phyloP scores from a whole-genome alignment of 768 basidiomycete genomes.

The Rubroboletus pulcherrimus region DNA sequence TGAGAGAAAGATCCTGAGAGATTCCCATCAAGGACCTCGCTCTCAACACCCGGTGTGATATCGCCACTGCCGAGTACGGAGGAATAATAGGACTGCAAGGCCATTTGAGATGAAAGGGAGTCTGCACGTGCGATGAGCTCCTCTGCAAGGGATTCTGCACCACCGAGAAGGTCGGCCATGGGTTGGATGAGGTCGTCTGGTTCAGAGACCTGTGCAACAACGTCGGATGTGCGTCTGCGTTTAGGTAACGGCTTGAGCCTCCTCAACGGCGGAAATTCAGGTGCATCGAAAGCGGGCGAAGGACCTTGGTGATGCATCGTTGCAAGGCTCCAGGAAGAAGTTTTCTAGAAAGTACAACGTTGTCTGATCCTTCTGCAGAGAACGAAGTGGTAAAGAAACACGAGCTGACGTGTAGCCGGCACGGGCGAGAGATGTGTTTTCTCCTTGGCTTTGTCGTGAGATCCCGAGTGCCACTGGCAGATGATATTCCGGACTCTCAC shows the following conservation, averaged over 20 bases:
- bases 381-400: constrained; percentile 23
- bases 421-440: not conserved
- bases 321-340: constrained; percentile 4
- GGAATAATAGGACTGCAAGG: constrained; percentile 61
- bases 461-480: constrained; percentile 10
- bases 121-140: constrained; percentile 58
- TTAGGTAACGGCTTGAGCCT: constrained; percentile 78
- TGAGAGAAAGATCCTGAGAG: constrained; percentile 20
- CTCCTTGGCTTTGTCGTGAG: constrained; percentile 15
- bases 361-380: constrained; percentile 10
- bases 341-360: constrained; percentile 15
- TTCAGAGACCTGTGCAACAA: constrained; percentile 21
- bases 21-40: constrained; percentile 16
- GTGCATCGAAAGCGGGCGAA: constrained; percentile 61
- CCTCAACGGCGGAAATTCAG: constrained; percentile 59
- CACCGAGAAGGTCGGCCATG: constrained; percentile 35
- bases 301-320: constrained; percentile 50
- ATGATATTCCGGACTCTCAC: not conserved
- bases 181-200: constrained; percentile 29
- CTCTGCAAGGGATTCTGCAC: constrained; percentile 48
- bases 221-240: constrained; percentile 55
- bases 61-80: constrained; percentile 45
- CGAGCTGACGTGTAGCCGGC: constrained; percentile 30
- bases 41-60: constrained; percentile 35
- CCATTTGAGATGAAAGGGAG: constrained; percentile 54